Base-by-base conservation (phyloP, 2,329 filamentous ascomycete species). In the Bertia moriformis region DNA sequence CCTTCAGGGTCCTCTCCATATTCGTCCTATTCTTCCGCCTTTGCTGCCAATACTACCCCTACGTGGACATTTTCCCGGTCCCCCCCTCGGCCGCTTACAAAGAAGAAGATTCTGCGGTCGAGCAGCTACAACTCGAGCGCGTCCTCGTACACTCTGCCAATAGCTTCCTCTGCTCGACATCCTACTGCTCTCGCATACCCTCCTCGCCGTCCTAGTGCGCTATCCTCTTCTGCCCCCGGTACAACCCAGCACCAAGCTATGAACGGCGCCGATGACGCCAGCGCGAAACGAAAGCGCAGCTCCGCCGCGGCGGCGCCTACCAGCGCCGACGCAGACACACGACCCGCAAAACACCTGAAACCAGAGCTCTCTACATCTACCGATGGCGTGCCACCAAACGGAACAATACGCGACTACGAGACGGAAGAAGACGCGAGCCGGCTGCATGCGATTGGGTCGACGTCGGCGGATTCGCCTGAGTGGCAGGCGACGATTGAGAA, bases 401-500 rank as follows among this genome's bases (percentile, higher is more conserved):
- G 32, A 13, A 35, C 32, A 7, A 18, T 35, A 7, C 17, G 17
- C 15, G 32, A 35, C 15, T 7, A 10, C 32, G 32, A 35, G 32
- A 15, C 10, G 7, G 32, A 35, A 7, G 32, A 35, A 7, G 32
- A 35, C 17, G 15, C 32, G 15, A 17, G 15, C 10, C 32, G 32
- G 10, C 7, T 35, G 15, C 12, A 10, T 13, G 12, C 32, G 10
- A 12, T 35, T 7, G 32, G 32, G 7, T 7, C 42, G 5, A 47
- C 45, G 19, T 42, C 38, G 17, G 18, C 17, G 37, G 81, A 86
- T 49, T 83, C 80, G 2, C 78, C 78, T 18, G 88, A 93, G 62
- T 98, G 91, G 91, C 89, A 96, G 60, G 83, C 79, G 38, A 95
- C 88, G 1, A 93, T 96, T 43, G 88, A 95, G 59, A 81, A 78